phyloP scores from a whole-genome alignment of 2,329 filamentous ascomycete species.

The Eutypella sp. region DNA sequence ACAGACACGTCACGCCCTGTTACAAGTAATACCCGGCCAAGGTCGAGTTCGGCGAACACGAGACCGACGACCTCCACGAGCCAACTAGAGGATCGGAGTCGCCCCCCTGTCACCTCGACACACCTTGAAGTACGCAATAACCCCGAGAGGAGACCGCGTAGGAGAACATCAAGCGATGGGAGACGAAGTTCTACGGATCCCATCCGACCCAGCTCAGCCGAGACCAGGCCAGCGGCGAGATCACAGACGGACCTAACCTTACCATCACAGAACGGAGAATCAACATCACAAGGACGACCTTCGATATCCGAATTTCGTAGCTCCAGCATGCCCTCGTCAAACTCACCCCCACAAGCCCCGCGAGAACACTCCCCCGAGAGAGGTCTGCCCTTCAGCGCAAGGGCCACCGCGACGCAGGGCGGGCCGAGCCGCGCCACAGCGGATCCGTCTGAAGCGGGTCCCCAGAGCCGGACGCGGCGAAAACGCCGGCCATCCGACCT shows the following conservation, averaged over 20 bases:
- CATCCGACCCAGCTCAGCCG: constrained; percentile 34
- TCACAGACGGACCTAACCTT: constrained; percentile 61
- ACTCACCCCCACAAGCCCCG: constrained; percentile 12
- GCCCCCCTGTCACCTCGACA: constrained; percentile 44
- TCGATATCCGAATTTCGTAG: constrained; percentile 39
- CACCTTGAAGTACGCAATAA: constrained; percentile 45
- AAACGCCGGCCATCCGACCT: constrained; percentile 35
- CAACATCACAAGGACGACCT: constrained; percentile 32
- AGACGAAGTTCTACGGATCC: constrained; percentile 52
- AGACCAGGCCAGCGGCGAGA: constrained; percentile 47
- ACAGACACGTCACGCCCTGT: constrained; percentile 18
- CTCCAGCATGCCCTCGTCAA: constrained; percentile 28
- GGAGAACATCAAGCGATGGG: constrained; percentile 50
- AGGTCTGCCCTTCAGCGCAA: constrained; percentile 33
- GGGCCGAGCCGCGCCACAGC: constrained; percentile 7
- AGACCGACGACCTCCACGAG: constrained; percentile 35
- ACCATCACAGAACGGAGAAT: constrained; percentile 36
- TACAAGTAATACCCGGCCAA: constrained; percentile 23
- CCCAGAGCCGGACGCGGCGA: constrained; percentile 16
- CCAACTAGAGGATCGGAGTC: constrained; percentile 43
- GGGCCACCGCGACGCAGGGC: constrained; percentile 22
- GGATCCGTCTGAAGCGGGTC: constrained; percentile 15
- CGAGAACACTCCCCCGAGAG: constrained; percentile 18
- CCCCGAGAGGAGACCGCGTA: constrained; percentile 38
- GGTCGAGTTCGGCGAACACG: constrained; percentile 25